Evolutionary conservation across 306 rosid species (phyloP).

Genomic region (Dalbergia cochinchinensis): DNA sequence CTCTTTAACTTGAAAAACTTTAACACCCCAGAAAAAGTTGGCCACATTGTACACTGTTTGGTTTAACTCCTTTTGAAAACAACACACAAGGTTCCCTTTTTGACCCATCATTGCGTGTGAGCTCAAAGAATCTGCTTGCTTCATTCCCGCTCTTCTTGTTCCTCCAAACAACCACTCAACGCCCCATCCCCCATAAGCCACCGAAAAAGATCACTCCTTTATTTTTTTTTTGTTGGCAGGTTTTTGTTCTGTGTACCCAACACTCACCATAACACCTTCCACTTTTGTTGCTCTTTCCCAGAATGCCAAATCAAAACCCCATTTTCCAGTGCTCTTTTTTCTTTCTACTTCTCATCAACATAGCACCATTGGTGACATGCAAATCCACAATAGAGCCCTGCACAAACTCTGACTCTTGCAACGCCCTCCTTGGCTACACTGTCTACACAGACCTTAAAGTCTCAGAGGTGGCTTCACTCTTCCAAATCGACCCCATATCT

Average conservation of each 20-base stretch:
- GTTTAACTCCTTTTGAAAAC: constrained; percentile 3
- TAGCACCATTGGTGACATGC: constrained; percentile 49
- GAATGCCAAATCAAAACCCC: constrained; percentile 52
- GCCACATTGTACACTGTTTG: constrained; percentile 20
- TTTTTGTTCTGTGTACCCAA: neutral
- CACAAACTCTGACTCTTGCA: constrained; percentile 84
- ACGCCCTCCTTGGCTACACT: constrained; percentile 85
- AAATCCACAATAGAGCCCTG: constrained; percentile 99
- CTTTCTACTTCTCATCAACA: constrained; percentile 30
- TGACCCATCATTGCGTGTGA: constrained; percentile 4
- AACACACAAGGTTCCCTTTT: neutral
- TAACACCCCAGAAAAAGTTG: neutral
- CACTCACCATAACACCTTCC: too few species aligned
- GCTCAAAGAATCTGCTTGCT: neutral
- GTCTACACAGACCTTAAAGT: constrained; percentile 96
- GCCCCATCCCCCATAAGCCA: neutral
- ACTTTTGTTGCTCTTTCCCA: neutral
- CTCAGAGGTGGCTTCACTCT: constrained; percentile 90
- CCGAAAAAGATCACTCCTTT: neutral
- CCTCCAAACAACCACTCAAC: neutral
- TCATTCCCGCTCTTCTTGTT: neutral
- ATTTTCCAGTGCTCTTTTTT: constrained; percentile 16
- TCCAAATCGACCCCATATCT: constrained; percentile 87
- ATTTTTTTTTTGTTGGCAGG: neutral
- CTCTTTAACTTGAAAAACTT: neutral